Evolutionary conservation across 345 rosid species (phyloP).

Genomic region (thale cress (Arabidopsis thaliana)): DNA sequence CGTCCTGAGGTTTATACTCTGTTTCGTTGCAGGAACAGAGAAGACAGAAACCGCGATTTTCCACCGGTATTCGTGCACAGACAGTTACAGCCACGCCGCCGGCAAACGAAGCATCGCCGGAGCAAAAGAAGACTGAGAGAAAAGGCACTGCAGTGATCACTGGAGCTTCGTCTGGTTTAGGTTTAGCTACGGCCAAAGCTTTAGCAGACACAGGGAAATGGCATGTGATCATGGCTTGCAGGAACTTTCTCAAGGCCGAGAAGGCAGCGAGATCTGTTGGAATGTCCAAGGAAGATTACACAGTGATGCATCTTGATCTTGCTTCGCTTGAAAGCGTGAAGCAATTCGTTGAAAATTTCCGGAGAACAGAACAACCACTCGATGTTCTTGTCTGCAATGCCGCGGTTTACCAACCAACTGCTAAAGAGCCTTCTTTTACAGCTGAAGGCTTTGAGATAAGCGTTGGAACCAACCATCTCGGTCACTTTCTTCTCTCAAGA

Average conservation of each 20-base stretch:
- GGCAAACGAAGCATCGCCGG: conserved; percentile 51
- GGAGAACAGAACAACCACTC: conserved; percentile 67
- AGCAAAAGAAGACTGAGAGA: conserved; percentile 76
- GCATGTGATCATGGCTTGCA: conserved; percentile 93
- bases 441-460: conserved; percentile 98
- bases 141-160: conserved; percentile 80
- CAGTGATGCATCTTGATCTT: conserved; percentile 93
- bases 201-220: conserved; percentile 89
- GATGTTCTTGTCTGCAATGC: conserved; percentile 96
- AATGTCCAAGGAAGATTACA: conserved; percentile 77
- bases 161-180: conserved; percentile 93
- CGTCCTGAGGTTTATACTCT: conserved; percentile 5
- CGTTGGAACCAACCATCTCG: conserved; percentile 96
- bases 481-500: conserved; percentile 87
- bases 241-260: conserved; percentile 90
- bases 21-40: conserved; percentile 36
- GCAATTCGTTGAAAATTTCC: conserved; percentile 76
- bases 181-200: conserved; percentile 88
- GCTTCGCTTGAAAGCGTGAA: conserved; percentile 91
- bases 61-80: conserved; percentile 55
- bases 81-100: conserved; percentile 58
- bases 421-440: conserved; percentile 85
- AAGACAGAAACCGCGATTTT: conserved; percentile 17
- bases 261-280: conserved; percentile 86
- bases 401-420: conserved; percentile 89